Evolutionary conservation across 345 rosid genomes (phyloP).

Genomic region (Populus davidiana): DNA sequence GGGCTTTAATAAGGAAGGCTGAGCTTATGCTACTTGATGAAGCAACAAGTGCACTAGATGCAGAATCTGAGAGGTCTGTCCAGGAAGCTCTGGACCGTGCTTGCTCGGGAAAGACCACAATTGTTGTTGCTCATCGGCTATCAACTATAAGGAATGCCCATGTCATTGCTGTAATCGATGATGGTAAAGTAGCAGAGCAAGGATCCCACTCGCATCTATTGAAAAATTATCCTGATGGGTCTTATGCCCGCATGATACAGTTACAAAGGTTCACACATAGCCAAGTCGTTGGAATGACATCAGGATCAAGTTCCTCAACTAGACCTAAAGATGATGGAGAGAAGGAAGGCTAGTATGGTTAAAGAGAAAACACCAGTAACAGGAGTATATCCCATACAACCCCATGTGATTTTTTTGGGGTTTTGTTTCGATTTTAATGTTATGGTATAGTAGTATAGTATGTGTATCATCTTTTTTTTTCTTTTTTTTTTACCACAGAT

Average conservation of each 20-base stretch:
- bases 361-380: conserved; percentile 14
- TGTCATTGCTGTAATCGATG: conserved; percentile 82
- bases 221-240: conserved; percentile 81
- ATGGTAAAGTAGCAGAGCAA: conserved; percentile 90
- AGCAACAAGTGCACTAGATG: conserved; percentile 94
- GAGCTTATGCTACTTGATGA: conserved; percentile 91
- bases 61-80: conserved; percentile 88
- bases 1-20: conserved; percentile 80
- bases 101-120: conserved; percentile 84
- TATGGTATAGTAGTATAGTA: conserved; percentile 49
- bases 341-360: conserved; percentile 30
- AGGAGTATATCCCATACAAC: conserved; percentile 26
- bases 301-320: conserved; percentile 72
- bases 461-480: conserved; percentile 38
- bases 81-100: conserved; percentile 94
- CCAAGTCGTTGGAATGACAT: conserved; percentile 78
- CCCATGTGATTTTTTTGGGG: conserved; percentile 30
- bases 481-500: conserved; percentile 19
- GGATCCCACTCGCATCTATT: conserved; percentile 84
- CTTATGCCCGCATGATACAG: conserved; percentile 90
- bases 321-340: conserved; percentile 66
- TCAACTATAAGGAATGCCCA: conserved; percentile 89
- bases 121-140: conserved; percentile 83
- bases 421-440: conserved; percentile 29
- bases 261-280: conserved; percentile 86